Evolutionary conservation across 495 filamentous ascomycete species (phyloP).

Genomic region (Penicillium canariense): DNA sequence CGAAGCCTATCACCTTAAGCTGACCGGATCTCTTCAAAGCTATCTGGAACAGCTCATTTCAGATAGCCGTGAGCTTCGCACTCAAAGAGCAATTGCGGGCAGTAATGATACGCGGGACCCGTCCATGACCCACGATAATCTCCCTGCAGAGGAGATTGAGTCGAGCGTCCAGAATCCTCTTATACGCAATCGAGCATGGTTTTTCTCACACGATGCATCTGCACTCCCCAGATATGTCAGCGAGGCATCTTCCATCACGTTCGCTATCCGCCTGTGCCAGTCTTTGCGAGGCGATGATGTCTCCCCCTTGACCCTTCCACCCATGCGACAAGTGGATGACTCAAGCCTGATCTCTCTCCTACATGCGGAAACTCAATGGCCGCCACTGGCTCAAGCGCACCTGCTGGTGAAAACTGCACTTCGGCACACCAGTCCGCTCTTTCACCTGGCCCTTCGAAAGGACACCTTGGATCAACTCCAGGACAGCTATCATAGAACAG

Average conservation of each 20-base stretch:
- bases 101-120: neutral
- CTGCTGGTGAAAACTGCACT: conserved; percentile 27
- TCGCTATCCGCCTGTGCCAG: conserved; percentile 34
- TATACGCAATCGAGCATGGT: conserved; percentile 33
- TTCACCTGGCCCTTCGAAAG: conserved; percentile 30
- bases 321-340: conserved; percentile 30
- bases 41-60: too few relatives aligned
- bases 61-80: too few relatives aligned
- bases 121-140: conserved; percentile 5
- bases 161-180: conserved; percentile 30
- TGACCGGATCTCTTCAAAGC: too few relatives aligned
- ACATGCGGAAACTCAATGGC: conserved; percentile 23
- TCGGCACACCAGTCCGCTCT: conserved; percentile 28
- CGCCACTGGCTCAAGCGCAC: conserved; percentile 22
- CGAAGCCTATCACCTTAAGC: too few relatives aligned
- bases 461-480: conserved; percentile 26
- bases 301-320: conserved; percentile 26
- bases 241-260: conserved; percentile 37
- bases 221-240: conserved; percentile 32
- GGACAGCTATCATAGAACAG: conserved; percentile 13
- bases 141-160: too few relatives aligned
- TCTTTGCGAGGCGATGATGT: conserved; percentile 21
- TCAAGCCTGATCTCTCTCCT: conserved; percentile 17
- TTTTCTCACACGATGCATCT: conserved; percentile 30
- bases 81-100: too few relatives aligned